phyloP scores from a whole-genome alignment of 352 stramenopile genomes.

The Nothophytophthora sp. region DNA sequence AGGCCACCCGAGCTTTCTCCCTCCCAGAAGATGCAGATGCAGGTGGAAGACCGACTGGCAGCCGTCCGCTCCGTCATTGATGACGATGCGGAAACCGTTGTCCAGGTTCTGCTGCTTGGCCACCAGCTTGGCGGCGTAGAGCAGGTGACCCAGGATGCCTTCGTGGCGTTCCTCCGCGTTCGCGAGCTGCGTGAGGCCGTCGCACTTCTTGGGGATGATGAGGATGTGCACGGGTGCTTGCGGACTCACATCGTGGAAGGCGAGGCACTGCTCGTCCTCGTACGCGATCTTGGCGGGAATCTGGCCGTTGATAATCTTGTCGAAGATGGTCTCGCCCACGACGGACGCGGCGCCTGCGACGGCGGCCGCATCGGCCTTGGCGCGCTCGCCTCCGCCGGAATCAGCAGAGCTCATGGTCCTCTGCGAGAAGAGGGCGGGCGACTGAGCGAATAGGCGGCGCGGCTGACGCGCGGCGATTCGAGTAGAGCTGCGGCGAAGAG shows the following conservation, averaged over 20 bases:
- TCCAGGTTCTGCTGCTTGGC: slow-evolving; percentile 91
- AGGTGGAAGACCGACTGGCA: slow-evolving; percentile 91
- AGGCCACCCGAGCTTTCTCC: slow-evolving; percentile 93
- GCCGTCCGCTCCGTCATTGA: slow-evolving; percentile 97
- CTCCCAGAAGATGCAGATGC: slow-evolving; percentile 95
- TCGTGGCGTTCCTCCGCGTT: slow-evolving; percentile 93
- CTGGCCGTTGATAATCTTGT: slow-evolving; percentile 96
- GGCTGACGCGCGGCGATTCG: slow-evolving; percentile 1
- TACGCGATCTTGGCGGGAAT: slow-evolving; percentile 97
- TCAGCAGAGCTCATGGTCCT: slow-evolving; percentile 45
- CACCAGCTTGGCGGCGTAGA: slow-evolving; percentile 94
- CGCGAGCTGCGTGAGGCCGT: slow-evolving; percentile 92
- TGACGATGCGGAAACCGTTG: slow-evolving; percentile 95
- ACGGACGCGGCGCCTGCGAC: slow-evolving; percentile 29
- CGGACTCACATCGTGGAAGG: slow-evolving; percentile 98
- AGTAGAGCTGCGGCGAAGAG: slow-evolving; percentile 14
- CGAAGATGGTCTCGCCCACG: slow-evolving; percentile 94
- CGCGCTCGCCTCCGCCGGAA: slow-evolving; percentile 46
- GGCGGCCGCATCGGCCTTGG: slow-evolving; percentile 57
- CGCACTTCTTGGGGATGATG: slow-evolving; percentile 96
- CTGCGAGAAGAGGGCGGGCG: slow-evolving; percentile 6
- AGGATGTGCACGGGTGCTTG: slow-evolving; percentile 96
- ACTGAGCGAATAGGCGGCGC: slow-evolving; percentile 11
- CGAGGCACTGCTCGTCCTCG: slow-evolving; percentile 95
- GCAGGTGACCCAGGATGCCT: slow-evolving; percentile 92